phyloP scores from a whole-genome alignment of 768 basidiomycete genomes.

The Lactifluus pinguis region DNA sequence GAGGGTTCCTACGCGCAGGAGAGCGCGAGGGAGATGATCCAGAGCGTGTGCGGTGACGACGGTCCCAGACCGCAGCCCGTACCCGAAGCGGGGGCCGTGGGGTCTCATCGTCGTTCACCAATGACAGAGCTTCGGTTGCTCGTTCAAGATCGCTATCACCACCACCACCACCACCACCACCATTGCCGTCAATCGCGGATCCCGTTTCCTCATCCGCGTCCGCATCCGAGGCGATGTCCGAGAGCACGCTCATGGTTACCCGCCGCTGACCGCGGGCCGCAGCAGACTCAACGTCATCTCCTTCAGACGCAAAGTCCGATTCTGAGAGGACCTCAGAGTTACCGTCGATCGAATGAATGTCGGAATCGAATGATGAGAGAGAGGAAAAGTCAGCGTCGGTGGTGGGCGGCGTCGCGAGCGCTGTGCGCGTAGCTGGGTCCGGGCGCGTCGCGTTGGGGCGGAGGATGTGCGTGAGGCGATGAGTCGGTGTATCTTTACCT shows the following conservation, averaged over 20 bases:
- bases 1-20: conserved; percentile 33
- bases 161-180: neutral
- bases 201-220: conserved; percentile 24
- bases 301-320: conserved; percentile 15
- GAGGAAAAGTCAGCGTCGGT: conserved; percentile 57
- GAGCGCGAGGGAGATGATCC: conserved; percentile 50
- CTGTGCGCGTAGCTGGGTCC: conserved; percentile 33
- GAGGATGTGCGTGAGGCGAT: conserved; percentile 69
- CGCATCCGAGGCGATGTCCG: conserved; percentile 27
- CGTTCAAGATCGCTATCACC: conserved; percentile 9
- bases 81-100: conserved; percentile 22
- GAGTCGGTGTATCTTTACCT: conserved; percentile 49
- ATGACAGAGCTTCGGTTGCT: conserved; percentile 26
- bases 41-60: conserved; percentile 26
- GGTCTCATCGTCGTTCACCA: conserved; percentile 25
- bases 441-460: conserved; percentile 66
- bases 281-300: conserved; percentile 20
- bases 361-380: conserved; percentile 40
- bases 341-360: conserved; percentile 20
- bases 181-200: neutral
- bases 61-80: conserved; percentile 22
- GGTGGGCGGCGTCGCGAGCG: conserved; percentile 60
- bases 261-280: neutral
- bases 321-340: conserved; percentile 22
- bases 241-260: conserved; percentile 6